These are phyloP conservation scores for Suillus paluster DNA, from an alignment of 768 basidiomycete species.

Conservation along the genomic window DNA sequence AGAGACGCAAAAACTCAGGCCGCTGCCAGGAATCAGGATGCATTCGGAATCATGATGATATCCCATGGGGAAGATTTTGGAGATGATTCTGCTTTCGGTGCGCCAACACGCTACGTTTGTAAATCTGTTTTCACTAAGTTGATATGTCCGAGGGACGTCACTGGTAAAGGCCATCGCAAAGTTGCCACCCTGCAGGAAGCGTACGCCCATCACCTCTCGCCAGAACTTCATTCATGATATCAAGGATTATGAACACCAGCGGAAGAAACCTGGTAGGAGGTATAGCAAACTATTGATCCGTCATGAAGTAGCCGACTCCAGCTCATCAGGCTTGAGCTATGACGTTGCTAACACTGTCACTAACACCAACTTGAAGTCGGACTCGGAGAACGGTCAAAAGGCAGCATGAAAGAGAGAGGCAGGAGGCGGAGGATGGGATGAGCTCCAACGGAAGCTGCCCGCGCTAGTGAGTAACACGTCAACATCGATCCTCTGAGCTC, in stretches of 20 bases:
- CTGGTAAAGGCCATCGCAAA: slow-evolving; percentile 76
- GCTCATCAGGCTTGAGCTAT: slow-evolving; percentile 61
- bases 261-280: slow-evolving; percentile 88
- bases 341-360: slow-evolving; percentile 75
- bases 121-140: background rate
- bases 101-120: slow-evolving; percentile 21
- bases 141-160: slow-evolving; percentile 56
- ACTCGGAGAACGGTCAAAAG: slow-evolving; percentile 67
- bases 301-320: background rate
- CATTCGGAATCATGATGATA: slow-evolving; percentile 86
- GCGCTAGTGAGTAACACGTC: slow-evolving; percentile 64
- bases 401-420: slow-evolving; percentile 76
- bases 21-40: too few species aligned
- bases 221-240: slow-evolving; percentile 71
- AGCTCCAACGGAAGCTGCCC: slow-evolving; percentile 69
- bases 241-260: slow-evolving; percentile 78
- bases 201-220: slow-evolving; percentile 67
- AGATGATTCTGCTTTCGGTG: slow-evolving; percentile 76
- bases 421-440: slow-evolving; percentile 85
- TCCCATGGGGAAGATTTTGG: slow-evolving; percentile 82
- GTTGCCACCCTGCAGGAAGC: slow-evolving; percentile 85
- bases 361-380: too few species aligned
- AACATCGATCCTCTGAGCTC: background rate
- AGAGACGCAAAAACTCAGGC: slow-evolving; percentile 68
- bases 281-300: slow-evolving; percentile 32